phyloP scores from a whole-genome alignment of 768 basidiomycete genomes.

The Lenzites betulinus region DNA sequence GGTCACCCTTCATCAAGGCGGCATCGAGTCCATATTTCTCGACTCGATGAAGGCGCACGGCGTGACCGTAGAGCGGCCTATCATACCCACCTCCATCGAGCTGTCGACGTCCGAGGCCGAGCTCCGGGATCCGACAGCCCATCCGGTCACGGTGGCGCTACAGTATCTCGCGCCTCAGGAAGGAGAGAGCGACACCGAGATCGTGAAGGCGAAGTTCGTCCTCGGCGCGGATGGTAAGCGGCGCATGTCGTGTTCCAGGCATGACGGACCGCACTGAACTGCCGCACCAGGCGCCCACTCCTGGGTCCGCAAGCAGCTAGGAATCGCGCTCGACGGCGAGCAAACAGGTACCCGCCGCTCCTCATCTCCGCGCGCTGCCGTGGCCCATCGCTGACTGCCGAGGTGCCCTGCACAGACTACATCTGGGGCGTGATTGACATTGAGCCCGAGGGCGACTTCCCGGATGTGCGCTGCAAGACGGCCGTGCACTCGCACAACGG shows the following conservation, averaged over 20 bases:
- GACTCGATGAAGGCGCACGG: constrained; percentile 54
- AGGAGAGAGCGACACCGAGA: constrained; percentile 47
- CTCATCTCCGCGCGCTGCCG: not conserved
- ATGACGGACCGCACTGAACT: not conserved
- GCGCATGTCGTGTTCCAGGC: not conserved
- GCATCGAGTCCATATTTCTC: constrained; percentile 60
- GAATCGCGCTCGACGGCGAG: constrained; percentile 73
- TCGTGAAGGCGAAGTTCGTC: constrained; percentile 71
- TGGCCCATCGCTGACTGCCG: constrained; percentile 7
- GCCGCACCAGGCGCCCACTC: constrained; percentile 66
- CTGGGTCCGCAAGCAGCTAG: constrained; percentile 73
- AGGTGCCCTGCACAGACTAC: constrained; percentile 49
- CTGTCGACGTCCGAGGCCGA: constrained; percentile 45
- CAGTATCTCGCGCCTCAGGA: constrained; percentile 41
- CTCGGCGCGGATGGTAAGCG: constrained; percentile 69
- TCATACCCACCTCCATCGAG: constrained; percentile 51
- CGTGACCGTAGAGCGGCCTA: constrained; percentile 52
- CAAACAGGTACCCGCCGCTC: constrained; percentile 33
- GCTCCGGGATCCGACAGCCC: constrained; percentile 43
- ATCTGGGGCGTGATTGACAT: constrained; percentile 83
- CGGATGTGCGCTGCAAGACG: constrained; percentile 51
- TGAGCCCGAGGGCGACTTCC: constrained; percentile 52
- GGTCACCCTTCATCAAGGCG: constrained; percentile 66
- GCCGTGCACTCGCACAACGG: constrained; percentile 56
- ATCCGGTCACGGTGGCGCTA: constrained; percentile 45